phyloP scores from a whole-genome alignment of 768 basidiomycete genomes.

The Lepiota venenata region DNA sequence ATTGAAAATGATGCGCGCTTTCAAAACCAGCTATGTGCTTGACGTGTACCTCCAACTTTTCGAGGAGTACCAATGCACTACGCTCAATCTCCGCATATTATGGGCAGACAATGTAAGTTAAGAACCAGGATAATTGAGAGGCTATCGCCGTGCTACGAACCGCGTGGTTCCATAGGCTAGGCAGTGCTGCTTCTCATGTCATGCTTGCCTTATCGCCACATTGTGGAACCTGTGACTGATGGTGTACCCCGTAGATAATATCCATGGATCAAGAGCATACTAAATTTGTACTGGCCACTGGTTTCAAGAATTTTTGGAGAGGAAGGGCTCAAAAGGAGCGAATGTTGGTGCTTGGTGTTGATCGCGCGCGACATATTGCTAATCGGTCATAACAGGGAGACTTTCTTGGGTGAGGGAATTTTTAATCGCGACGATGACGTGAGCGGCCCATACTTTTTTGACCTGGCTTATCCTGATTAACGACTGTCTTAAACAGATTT shows the following conservation, averaged over 20 bases:
- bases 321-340: conserved; percentile 62
- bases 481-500: conserved; percentile 31
- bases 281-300: conserved; percentile 63
- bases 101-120: conserved; percentile 65
- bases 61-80: conserved; percentile 67
- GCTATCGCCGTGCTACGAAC: too few species aligned
- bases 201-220: conserved; percentile 7
- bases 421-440: conserved; percentile 77
- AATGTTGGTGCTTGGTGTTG: conserved; percentile 40
- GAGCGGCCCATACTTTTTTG: conserved; percentile 16
- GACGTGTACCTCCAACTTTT: conserved; percentile 66
- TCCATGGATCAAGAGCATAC: conserved; percentile 72
- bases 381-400: conserved; percentile 32
- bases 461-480: conserved; percentile 1
- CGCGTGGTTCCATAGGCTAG: too few species aligned
- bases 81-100: conserved; percentile 63
- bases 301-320: conserved; percentile 67
- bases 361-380: not conserved
- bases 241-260: conserved; percentile 46
- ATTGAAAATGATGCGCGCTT: conserved; percentile 48
- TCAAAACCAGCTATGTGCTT: conserved; percentile 57
- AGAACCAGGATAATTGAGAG: not conserved
- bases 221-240: conserved; percentile 2
- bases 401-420: conserved; percentile 71
- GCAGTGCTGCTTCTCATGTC: too few species aligned